Conservation (phyloP, 768 basidiomycete species). For the Auricularia sp. region DNA sequence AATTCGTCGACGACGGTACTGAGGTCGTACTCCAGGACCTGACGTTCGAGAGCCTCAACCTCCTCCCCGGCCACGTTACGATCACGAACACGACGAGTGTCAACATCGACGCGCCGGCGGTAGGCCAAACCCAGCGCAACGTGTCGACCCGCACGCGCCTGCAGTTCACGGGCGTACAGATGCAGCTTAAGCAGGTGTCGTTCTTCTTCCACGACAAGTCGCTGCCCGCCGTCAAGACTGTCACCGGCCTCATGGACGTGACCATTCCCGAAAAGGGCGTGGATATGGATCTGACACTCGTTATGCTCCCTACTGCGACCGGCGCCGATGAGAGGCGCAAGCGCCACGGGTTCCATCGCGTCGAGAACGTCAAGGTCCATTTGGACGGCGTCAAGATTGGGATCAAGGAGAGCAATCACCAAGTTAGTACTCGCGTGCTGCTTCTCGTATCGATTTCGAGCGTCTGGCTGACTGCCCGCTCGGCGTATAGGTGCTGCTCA, state of each 20-base stretch:
- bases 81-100: slow-evolving; percentile 62
- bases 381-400: slow-evolving; percentile 47
- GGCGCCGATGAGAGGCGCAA: slow-evolving; percentile 36
- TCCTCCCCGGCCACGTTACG: slow-evolving; percentile 61
- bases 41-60: slow-evolving; percentile 53
- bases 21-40: slow-evolving; percentile 71
- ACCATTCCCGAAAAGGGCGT: slow-evolving; percentile 57
- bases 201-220: slow-evolving; percentile 65
- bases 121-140: slow-evolving; percentile 34
- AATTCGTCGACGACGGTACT: slow-evolving; percentile 56
- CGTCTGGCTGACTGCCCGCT: background rate
- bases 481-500: slow-evolving; percentile 31
- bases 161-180: slow-evolving; percentile 53
- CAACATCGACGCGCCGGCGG: slow-evolving; percentile 30
- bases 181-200: slow-evolving; percentile 54
- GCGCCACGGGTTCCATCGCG: slow-evolving; percentile 42
- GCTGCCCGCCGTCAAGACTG: slow-evolving; percentile 35
- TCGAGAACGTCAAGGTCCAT: slow-evolving; percentile 44
- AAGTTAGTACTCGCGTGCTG: slow-evolving; percentile 10
- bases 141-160: slow-evolving; percentile 59
- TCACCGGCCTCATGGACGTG: slow-evolving; percentile 49
- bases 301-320: slow-evolving; percentile 44
- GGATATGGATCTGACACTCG: slow-evolving; percentile 57
- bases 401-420: slow-evolving; percentile 54
- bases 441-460: background rate